Base-by-base conservation (phyloP, 2,329 filamentous ascomycete genomes). In the Pseudogymnoascus sp. region DNA sequence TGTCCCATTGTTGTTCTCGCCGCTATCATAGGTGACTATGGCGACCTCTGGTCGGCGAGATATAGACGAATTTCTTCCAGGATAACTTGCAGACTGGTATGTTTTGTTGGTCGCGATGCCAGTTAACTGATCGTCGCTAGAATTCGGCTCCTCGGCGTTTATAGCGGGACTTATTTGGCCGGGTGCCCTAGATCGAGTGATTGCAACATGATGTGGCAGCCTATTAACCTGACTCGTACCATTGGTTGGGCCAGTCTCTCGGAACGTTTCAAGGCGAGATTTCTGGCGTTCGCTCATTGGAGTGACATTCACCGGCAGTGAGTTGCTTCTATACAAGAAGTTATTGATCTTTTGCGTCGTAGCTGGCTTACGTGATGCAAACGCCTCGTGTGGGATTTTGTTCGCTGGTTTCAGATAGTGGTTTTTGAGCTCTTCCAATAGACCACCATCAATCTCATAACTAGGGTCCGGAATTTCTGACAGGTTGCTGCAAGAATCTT, bases 221-320 rank as follows among this genome's bases (percentile, higher is more conserved):
- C 25, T 53, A 4, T 7, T 15, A 28, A 53, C 47, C 28, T 35
- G 47, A 35, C 28, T 20, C 28, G 11, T 20, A 33, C 28, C 28
- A 53, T 53, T 53, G 47, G 28, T 18, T 53, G 47, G 15, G 47
- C 28, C 47, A 53, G 9, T 33, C 47, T 53, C 28, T 35, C 47
- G 47, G 47, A 53, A 53, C 6, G 12, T 35, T 58, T 58, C 57
- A 39, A 58, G 57, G 25, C 57, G 57, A 38, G 11, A 2, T 9
- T 39, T 58, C 18, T 58, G 57, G 57, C 57, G 57, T 39, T 58
- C 57, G 37, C 35, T 58, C 57, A 58, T 58, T 38, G 57, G 57
- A 33, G 47, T 53, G 47, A 53, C 15, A 20, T 53, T 53, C 25
- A 53, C 47, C 14, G 47, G 47, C n/a, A 53, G 47, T 6, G 47